These are phyloP conservation scores for Escallonia rubra DNA, from an alignment of 129 eudicot species.

Conservation along the genomic window DNA sequence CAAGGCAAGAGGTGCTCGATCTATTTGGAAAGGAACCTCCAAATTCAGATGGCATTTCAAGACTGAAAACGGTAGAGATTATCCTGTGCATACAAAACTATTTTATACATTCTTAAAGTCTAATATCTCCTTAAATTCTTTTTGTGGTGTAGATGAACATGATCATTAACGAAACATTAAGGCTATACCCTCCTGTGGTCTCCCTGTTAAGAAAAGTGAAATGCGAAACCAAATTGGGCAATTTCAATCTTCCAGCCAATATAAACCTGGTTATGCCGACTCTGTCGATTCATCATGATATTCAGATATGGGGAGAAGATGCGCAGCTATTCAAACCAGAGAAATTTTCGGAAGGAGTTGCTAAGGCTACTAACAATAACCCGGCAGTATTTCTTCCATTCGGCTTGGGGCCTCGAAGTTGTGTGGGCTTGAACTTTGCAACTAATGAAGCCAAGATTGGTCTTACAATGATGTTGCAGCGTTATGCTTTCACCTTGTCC, in stretches of 20 bases:
- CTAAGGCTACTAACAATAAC: constrained; percentile 27
- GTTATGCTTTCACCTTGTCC: constrained; percentile 27
- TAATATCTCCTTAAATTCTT: background rate
- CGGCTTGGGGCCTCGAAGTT: constrained; percentile 42
- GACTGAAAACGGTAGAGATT: constrained; percentile 32
- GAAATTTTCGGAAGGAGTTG: constrained; percentile 36
- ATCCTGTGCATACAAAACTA: background rate
- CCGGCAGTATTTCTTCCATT: constrained; percentile 42
- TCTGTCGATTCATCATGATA: constrained; percentile 34
- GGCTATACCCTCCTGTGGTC: constrained; percentile 43
- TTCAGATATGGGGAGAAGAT: constrained; percentile 46
- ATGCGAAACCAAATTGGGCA: constrained; percentile 19
- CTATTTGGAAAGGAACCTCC: constrained; percentile 31
- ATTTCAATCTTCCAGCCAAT: constrained; percentile 23
- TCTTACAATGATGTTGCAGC: constrained; percentile 33
- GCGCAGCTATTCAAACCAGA: constrained; percentile 37
- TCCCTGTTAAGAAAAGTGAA: constrained; percentile 21
- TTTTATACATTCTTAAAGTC: background rate
- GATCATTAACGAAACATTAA: constrained; percentile 38
- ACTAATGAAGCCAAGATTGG: constrained; percentile 36
- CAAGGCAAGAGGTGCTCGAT: constrained; percentile 31
- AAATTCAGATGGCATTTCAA: constrained; percentile 24
- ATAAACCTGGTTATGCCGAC: constrained; percentile 24
- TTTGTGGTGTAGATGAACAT: constrained; percentile 22
- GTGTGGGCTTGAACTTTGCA: constrained; percentile 43